Conservation (phyloP, 2,329 filamentous ascomycete species). For the Fusarium graminum region DNA sequence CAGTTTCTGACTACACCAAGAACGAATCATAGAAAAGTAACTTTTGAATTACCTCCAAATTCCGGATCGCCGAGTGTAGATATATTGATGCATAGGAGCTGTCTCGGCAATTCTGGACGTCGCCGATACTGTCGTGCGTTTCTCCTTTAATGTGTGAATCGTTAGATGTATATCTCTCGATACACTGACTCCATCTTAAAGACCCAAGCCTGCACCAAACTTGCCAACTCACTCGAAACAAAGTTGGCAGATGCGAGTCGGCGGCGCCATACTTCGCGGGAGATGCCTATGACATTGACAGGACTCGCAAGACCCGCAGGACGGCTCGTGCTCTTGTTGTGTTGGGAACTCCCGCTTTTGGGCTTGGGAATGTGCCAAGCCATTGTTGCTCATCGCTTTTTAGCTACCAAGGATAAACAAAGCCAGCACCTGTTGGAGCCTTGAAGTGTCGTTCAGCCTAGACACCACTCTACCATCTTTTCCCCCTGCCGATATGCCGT, state of each 20-base stretch:
- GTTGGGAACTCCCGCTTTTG: constrained; percentile 16
- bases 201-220: constrained; percentile 3
- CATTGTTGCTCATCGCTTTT: constrained; percentile 8
- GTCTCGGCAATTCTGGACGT: background rate
- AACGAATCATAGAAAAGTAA: too few species aligned
- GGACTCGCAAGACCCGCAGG: constrained; percentile 24
- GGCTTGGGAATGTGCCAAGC: constrained; percentile 43
- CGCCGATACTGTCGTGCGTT: background rate
- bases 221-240: constrained; percentile 2
- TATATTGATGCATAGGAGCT: background rate
- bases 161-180: background rate
- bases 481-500: background rate
- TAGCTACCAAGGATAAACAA: constrained; percentile 6
- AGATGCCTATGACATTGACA: constrained; percentile 19
- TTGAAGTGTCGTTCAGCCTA: background rate
- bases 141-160: background rate
- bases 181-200: background rate
- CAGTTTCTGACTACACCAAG: too few species aligned
- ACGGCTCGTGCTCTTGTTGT: constrained; percentile 30
- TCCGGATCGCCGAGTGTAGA: background rate
- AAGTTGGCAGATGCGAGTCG: constrained; percentile 2
- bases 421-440: constrained; percentile 9
- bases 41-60: too few species aligned
- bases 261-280: constrained; percentile 28
- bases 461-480: background rate